Conservation (phyloP, 192 early-diverging fungal species). For the Linnemannia zychae region DNA sequence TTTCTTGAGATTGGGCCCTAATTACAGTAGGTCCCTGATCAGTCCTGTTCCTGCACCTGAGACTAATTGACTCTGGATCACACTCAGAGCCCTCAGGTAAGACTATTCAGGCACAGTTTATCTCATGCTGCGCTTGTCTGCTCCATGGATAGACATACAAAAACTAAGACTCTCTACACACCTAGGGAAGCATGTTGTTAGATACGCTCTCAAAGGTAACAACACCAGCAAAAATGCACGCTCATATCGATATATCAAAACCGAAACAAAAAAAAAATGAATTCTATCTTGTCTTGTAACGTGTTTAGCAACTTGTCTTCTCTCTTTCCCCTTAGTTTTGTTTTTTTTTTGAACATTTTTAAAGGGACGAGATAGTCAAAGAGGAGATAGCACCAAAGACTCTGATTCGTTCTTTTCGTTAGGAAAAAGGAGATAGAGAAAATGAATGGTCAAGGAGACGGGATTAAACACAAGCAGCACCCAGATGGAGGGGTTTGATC, state of each 20-base stretch:
- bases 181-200: no score
- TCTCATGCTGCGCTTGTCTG: no score
- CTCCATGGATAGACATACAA: no score
- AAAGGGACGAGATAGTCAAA: not conserved
- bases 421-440: not conserved
- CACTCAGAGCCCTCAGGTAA: no score
- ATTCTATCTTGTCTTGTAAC: not conserved
- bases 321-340: not conserved
- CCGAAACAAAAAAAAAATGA: not conserved
- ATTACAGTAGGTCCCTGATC: no score
- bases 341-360: constrained; percentile 10
- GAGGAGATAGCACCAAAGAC: not conserved
- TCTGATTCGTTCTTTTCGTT: not conserved
- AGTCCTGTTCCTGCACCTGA: no score
- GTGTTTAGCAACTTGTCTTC: constrained; percentile 1
- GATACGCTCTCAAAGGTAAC: no score
- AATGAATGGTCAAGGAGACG: not conserved
- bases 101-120: no score
- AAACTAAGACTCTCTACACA: no score
- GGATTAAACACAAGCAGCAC: not conserved
- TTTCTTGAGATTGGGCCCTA: no score
- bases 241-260: not conserved
- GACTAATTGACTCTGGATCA: no score
- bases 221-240: no score
- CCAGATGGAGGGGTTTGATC: not conserved